These are phyloP conservation scores for Deakozyma indianensis DNA, from an alignment of 805 yeast genomes.

Conservation along the genomic window DNA sequence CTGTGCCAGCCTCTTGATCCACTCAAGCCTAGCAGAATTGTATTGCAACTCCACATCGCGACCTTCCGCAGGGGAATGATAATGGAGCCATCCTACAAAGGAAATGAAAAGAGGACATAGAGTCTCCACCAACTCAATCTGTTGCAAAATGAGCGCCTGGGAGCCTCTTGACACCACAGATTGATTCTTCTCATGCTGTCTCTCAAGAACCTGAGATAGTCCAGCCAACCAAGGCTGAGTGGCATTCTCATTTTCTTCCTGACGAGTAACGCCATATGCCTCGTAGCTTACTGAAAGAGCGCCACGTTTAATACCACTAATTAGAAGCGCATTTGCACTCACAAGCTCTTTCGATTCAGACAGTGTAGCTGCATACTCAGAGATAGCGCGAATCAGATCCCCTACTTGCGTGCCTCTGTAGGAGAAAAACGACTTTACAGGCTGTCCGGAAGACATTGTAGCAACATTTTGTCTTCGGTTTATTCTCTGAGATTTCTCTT, in stretches of 20 bases:
- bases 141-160: conserved; percentile 10
- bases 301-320: conserved; percentile 8
- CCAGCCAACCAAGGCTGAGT: conserved; percentile 15
- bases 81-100: not conserved
- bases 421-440: not conserved
- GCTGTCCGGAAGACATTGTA: not conserved
- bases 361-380: not conserved
- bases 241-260: conserved; percentile 3
- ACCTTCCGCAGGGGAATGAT: not conserved
- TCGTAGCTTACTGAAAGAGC: conserved; percentile 7
- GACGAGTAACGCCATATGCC: conserved; percentile 6
- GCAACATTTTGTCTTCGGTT: conserved; percentile 3
- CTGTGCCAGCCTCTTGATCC: conserved; percentile 46
- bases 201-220: conserved; percentile 11
- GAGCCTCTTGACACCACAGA: not conserved
- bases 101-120: conserved; percentile 20
- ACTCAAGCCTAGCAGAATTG: conserved; percentile 20
- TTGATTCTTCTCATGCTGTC: conserved; percentile 11
- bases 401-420: conserved; percentile 1
- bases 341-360: conserved; percentile 3
- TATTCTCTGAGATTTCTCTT: not conserved
- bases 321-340: conserved; percentile 8
- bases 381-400: conserved; percentile 3
- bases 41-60: conserved; percentile 5
- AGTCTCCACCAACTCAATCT: conserved; percentile 25